Conservation (phyloP, 495 filamentous ascomycete species). For the Xylaria longipes region DNA sequence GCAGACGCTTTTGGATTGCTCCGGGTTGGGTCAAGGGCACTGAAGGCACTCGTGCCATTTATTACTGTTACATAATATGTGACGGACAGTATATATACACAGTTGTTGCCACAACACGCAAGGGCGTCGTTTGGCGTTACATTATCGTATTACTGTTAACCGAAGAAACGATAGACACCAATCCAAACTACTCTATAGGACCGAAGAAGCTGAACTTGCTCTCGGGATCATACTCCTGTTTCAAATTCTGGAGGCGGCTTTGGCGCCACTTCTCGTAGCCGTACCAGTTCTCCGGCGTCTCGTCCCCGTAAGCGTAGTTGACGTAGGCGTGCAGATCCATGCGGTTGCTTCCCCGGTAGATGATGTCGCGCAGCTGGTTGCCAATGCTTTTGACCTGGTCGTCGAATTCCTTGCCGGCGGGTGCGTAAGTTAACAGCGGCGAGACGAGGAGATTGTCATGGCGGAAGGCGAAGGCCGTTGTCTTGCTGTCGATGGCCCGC, state of each 20-base stretch:
- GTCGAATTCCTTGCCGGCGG: conserved; percentile 45
- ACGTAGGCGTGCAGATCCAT: conserved; percentile 39
- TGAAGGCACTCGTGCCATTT: not conserved
- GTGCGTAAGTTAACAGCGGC: conserved; percentile 48
- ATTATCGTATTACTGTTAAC: not conserved
- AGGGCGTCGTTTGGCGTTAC: too few relatives aligned
- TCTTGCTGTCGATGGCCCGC: conserved; percentile 36
- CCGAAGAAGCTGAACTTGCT: conserved; percentile 44
- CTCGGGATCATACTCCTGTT: conserved; percentile 38
- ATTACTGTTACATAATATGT: not conserved
- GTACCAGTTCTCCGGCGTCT: conserved; percentile 37
- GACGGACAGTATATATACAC: too few relatives aligned
- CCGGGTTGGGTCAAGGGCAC: not conserved
- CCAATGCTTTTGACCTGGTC: conserved; percentile 41
- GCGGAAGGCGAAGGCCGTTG: conserved; percentile 46
- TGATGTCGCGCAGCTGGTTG: conserved; percentile 49
- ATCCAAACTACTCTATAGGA: conserved; percentile 38
- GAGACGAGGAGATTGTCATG: conserved; percentile 51
- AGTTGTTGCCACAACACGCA: too few relatives aligned
- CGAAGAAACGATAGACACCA: not conserved
- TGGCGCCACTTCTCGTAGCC: conserved; percentile 45
- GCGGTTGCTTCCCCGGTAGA: conserved; percentile 44
- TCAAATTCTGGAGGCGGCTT: conserved; percentile 34
- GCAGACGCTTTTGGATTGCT: not conserved
- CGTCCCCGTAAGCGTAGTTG: conserved; percentile 47